A percentile compares a stretch with the other conserved stretches of the same genome.
These are phyloP conservation scores for Vigna reflexopilosa DNA, from an alignment of 306 rosid species.

Conservation along the genomic window DNA sequence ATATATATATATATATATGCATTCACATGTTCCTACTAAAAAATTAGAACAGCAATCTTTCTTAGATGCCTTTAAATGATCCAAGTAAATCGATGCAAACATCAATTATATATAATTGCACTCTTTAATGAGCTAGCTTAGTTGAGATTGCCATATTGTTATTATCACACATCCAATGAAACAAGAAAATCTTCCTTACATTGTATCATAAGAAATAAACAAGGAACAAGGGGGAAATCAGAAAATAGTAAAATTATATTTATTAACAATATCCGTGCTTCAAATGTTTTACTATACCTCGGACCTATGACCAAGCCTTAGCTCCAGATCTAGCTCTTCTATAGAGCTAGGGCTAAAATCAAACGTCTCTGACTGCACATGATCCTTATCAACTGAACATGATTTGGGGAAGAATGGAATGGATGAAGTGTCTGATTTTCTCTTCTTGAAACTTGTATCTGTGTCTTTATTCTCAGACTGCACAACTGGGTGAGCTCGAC, in stretches of 20 bases:
- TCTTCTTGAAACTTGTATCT: conserved; percentile 61
- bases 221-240: conserved; percentile 4
- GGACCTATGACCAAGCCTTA: conserved; percentile 50
- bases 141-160: conserved; percentile 8
- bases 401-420: conserved; percentile 51
- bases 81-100: conserved; percentile 39
- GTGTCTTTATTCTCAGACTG: conserved; percentile 37
- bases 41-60: background rate
- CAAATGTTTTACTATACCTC: conserved; percentile 41
- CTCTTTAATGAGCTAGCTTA: conserved; percentile 24
- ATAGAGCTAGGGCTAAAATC: conserved; percentile 37
- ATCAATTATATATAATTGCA: conserved; percentile 19
- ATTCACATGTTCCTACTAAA: conserved; percentile 19
- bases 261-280: conserved; percentile 9
- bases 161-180: conserved; percentile 40
- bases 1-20: no score
- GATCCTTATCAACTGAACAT: conserved; percentile 27
- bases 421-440: conserved; percentile 54
- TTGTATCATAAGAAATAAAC: conserved; percentile 23
- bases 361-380: conserved; percentile 24
- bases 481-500: conserved; percentile 14
- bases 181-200: conserved; percentile 33
- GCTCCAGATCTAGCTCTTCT: conserved; percentile 50
- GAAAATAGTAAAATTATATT: conserved; percentile 7
- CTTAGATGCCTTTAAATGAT: conserved; percentile 8